phyloP scores from a whole-genome alignment of 2,329 filamentous ascomycete genomes.

The Claviceps fusiformis region DNA sequence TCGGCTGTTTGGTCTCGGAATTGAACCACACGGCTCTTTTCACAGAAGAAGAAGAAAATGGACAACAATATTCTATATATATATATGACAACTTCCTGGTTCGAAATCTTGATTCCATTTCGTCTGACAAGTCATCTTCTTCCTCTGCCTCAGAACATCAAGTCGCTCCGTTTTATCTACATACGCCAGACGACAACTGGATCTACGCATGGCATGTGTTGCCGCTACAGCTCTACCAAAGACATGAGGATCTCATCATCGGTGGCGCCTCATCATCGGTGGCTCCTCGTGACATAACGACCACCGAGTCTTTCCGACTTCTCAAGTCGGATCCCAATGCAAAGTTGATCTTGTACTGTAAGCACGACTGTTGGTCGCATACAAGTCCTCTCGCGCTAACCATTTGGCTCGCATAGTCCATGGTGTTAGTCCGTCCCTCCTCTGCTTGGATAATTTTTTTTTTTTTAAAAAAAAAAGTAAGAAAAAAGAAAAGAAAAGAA shows the following conservation, averaged over 20 bases:
- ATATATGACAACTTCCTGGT: no score
- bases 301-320: conserved; percentile 45
- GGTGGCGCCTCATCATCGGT: conserved; percentile 35
- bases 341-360: conserved; percentile 50
- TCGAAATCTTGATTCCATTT: neutral
- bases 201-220: conserved; percentile 88
- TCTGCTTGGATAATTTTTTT: no score
- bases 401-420: conserved; percentile 33
- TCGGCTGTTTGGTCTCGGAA: neutral
- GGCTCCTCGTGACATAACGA: conserved; percentile 32
- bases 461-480: no score
- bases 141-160: conserved; percentile 51
- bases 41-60: no score
- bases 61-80: neutral
- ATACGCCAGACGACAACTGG: conserved; percentile 59
- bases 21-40: neutral
- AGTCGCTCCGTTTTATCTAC: conserved; percentile 70
- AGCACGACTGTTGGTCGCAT: conserved; percentile 16
- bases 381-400: neutral
- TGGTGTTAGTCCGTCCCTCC: conserved; percentile 30
- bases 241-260: conserved; percentile 52
- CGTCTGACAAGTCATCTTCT: neutral
- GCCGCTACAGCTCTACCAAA: conserved; percentile 61
- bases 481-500: no score
- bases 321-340: conserved; percentile 50